Evolutionary conservation across 2,329 filamentous ascomycete species (phyloP).

Genomic region (Fusarium foetens): DNA sequence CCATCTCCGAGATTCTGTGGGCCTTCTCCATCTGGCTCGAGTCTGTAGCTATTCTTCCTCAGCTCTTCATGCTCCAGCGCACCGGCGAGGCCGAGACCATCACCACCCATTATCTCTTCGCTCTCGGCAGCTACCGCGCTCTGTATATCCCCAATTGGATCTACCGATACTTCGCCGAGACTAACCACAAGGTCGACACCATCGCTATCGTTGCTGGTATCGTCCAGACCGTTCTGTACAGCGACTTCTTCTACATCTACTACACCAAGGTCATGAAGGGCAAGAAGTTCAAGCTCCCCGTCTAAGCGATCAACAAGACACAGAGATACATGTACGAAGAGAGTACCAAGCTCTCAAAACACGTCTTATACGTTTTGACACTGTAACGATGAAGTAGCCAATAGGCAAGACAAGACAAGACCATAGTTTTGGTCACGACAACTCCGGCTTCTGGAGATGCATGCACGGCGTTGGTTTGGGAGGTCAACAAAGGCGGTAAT

Average conservation of each 20-base stretch:
- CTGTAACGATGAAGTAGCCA: constrained; percentile 32
- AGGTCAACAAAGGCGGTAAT: constrained; percentile 42
- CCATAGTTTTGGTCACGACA: constrained; percentile 32
- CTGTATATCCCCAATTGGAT: constrained; percentile 99
- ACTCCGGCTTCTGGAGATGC: constrained; percentile 42
- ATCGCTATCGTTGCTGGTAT: constrained; percentile 91
- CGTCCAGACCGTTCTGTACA: constrained; percentile 94
- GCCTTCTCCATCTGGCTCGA: constrained; percentile 99
- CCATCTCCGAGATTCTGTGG: constrained; percentile 88
- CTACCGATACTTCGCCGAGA: constrained; percentile 84
- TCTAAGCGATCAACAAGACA: constrained; percentile 59
- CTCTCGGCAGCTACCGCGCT: constrained; percentile 88
- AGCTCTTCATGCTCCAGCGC: constrained; percentile 97
- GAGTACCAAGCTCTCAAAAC: constrained; percentile 17
- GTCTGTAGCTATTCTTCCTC: constrained; percentile 93
- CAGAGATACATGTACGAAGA: constrained; percentile 19
- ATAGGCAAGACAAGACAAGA: constrained; percentile 29
- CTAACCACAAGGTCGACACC: constrained; percentile 77
- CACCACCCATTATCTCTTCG: constrained; percentile 97
- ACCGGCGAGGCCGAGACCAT: constrained; percentile 99
- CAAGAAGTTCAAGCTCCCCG: constrained; percentile 87
- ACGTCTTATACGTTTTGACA: constrained; percentile 11
- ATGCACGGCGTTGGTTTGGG: constrained; percentile 48
- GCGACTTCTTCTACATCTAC: constrained; percentile 99
- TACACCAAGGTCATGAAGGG: constrained; percentile 95